Base-by-base conservation (phyloP, 805 yeast genomes). In the Wickerhamiella sergipiensis region DNA sequence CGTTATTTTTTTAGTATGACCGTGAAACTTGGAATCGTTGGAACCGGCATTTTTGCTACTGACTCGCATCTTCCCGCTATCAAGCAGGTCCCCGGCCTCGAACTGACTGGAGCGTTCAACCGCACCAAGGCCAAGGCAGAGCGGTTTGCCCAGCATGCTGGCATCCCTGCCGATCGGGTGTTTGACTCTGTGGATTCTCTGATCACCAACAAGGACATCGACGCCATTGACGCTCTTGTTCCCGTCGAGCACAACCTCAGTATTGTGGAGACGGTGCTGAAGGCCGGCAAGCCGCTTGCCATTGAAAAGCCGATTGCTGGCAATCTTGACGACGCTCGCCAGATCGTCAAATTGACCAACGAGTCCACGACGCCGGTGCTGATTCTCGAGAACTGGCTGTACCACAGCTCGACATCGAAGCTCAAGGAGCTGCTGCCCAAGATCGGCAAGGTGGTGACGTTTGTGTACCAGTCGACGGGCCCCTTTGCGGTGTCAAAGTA, bases 301-400 rank as follows among this genome's bases (percentile, higher is more conserved):
- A 67, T 90, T 61, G 97, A 90, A 66, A 90, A 90, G 69, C 97
- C 97, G 56, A 81, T 90, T 63, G 92, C 97, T 33, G 95, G 95
- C 40, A 81, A 76, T 53, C 66, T 90, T 60, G 76, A 72, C 10
- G 95, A 87, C 64, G 97, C 96, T 21, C 74, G 72, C 53, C 81
- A 85, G 65, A 78, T 90, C 52, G 95, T 89, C 42, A 65, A 78
- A 54, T 62, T 90, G 45, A 71, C 88, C 44, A 74, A 74, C 47
- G 60, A 72, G 8, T 71, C 89, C 17, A 78, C 78, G 26, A 61
- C 85, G 23, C 89, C 92, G 18, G 77, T 89, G 48, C 74, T 79
- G 51, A 73, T 90, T 48, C 81, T 85, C 61, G 97, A 90, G 68
- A 89, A 90, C 68, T 90, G 94, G 88, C 72, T 81, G 47, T 88